Conservation (phyloP, 306 rosid genomes). For the Cucurbita ficifolia region DNA sequence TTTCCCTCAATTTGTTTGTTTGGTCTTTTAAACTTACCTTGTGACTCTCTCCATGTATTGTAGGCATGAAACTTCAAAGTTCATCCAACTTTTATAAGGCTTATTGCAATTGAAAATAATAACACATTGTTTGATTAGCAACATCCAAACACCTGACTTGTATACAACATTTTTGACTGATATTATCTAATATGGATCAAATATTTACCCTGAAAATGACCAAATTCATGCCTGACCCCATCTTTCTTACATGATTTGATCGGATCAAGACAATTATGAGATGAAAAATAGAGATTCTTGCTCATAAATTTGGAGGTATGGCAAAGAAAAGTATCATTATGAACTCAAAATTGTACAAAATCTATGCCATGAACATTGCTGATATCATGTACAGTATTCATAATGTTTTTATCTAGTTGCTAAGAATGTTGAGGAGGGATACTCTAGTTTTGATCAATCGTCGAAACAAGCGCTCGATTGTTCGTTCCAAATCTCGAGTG, state of each 20-base stretch:
- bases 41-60: not conserved
- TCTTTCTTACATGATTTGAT: not conserved
- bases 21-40: not conserved
- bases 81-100: not conserved
- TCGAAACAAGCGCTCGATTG: conserved; percentile 22
- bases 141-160: not conserved
- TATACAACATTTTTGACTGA: not conserved
- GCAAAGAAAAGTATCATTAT: not conserved
- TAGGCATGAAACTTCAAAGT: not conserved
- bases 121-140: not conserved
- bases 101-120: not conserved
- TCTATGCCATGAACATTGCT: not conserved
- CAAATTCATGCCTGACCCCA: not conserved
- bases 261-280: not conserved
- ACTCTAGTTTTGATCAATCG: conserved; percentile 31
- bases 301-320: not conserved
- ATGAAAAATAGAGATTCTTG: not conserved
- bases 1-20: not conserved
- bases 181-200: not conserved
- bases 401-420: conserved; percentile 6
- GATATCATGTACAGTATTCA: not conserved
- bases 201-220: not conserved
- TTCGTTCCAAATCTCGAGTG: conserved; percentile 28
- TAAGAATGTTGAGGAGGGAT: conserved; percentile 34
- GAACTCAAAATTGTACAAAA: not conserved